A percentile compares a stretch with the other conserved stretches of the same genome.
Evolutionary conservation across 2,329 filamentous ascomycete species (phyloP).

Genomic region (Aspergillus sp.): DNA sequence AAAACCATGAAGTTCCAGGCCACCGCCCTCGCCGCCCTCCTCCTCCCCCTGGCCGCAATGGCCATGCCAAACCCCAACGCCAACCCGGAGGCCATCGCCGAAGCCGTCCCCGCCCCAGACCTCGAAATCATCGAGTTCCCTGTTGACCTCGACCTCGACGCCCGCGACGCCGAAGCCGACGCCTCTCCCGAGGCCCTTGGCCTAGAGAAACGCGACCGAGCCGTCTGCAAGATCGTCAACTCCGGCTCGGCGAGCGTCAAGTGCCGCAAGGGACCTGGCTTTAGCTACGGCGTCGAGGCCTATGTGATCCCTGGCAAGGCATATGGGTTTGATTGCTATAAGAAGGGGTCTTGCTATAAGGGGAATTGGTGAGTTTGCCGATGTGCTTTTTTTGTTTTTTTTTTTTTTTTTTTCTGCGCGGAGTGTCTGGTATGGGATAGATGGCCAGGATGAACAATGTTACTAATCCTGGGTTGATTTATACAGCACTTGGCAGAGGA

Average conservation of each 20-base stretch:
- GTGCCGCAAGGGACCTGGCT: conserved; percentile 11
- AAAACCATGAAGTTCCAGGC: conserved; percentile 11
- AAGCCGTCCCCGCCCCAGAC: neutral
- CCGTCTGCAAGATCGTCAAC: conserved; percentile 12
- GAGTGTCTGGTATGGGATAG: too few relatives aligned
- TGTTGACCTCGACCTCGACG: neutral
- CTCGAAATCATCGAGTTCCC: neutral
- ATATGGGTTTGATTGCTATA: conserved; percentile 5
- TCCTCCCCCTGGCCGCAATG: neutral
- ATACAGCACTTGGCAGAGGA: conserved; percentile 8
- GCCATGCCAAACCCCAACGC: conserved; percentile 8
- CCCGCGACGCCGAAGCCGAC: neutral
- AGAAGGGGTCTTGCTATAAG: neutral
- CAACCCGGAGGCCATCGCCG: neutral
- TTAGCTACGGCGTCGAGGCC: neutral
- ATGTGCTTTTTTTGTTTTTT: neutral
- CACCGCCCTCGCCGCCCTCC: neutral
- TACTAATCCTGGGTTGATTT: neutral
- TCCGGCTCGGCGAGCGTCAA: conserved; percentile 1
- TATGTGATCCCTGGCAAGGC: neutral
- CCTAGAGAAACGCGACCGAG: conserved; percentile 4
- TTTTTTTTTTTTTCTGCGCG: neutral
- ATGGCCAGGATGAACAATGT: too few relatives aligned
- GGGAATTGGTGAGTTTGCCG: neutral
- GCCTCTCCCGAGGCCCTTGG: conserved; percentile 3